Evolutionary conservation across 2,329 filamentous ascomycete genomes (phyloP).

Genomic region (Curvularia sp.): DNA sequence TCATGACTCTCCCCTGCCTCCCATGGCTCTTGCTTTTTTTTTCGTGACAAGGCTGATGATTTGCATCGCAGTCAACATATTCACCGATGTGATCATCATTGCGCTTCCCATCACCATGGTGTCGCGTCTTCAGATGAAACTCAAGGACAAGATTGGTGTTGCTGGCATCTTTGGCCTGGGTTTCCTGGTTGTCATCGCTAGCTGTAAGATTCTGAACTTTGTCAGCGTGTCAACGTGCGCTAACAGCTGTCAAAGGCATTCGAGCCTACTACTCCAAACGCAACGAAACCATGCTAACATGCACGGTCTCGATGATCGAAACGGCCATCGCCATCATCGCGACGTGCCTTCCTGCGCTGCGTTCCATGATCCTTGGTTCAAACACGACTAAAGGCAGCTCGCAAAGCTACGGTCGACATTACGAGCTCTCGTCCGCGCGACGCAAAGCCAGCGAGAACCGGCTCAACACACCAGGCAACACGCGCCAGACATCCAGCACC

Average conservation of each 20-base stretch:
- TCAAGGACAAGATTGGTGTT: constrained; percentile 33
- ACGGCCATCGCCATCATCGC: constrained; percentile 51
- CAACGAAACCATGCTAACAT: constrained; percentile 33
- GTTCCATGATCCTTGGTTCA: constrained; percentile 29
- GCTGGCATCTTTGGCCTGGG: constrained; percentile 34
- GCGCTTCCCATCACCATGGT: constrained; percentile 33
- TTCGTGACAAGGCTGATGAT: background rate
- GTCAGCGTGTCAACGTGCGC: background rate
- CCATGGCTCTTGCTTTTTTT: background rate
- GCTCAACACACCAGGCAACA: background rate
- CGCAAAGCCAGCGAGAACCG: constrained; percentile 21
- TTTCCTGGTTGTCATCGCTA: constrained; percentile 33
- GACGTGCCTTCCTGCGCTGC: constrained; percentile 46
- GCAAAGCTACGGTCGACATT: constrained; percentile 31
- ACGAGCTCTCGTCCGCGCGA: constrained; percentile 30
- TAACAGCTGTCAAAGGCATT: constrained; percentile 23
- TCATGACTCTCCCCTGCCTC: background rate
- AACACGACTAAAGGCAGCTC: constrained; percentile 25
- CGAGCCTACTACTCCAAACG: constrained; percentile 31
- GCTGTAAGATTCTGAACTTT: constrained; percentile 22
- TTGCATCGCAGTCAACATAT: constrained; percentile 29
- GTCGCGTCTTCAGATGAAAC: constrained; percentile 30
- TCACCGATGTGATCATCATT: constrained; percentile 32
- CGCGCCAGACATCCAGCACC: background rate
- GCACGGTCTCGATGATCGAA: constrained; percentile 36